Percentiles rank a stretch among this genome's conserved stretches.
Conservation (phyloP, 129 eudicot species). For the Artemisia tridentata region DNA sequence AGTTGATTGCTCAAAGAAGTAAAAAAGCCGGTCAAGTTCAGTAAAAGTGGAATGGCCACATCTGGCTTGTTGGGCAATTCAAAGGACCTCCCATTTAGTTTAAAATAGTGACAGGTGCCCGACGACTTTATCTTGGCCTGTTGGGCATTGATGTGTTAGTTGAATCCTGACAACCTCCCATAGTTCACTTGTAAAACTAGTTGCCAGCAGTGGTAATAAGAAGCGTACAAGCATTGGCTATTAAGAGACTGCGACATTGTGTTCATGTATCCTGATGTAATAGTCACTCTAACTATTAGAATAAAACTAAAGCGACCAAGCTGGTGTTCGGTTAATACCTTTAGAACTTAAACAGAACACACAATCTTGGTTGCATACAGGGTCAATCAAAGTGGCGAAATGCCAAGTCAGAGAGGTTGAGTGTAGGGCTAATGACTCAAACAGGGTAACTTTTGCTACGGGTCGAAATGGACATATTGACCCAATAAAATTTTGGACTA, state of each 20-base stretch:
- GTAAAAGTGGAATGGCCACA: too few species aligned
- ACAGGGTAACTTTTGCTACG: too few species aligned
- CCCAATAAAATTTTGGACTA: too few species aligned
- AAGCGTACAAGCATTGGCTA: not conserved
- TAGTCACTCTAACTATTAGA: too few species aligned
- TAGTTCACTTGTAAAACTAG: not conserved
- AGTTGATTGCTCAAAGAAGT: not conserved
- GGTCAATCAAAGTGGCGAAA: too few species aligned
- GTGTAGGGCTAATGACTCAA: not conserved
- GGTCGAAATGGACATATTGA: too few species aligned
- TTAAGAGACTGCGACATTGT: not conserved
- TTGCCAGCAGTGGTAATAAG: not conserved
- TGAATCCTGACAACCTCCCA: not conserved
- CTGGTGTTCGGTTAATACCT: not conserved
- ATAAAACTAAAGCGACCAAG: too few species aligned
- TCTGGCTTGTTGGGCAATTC: not conserved
- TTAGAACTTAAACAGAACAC: not conserved
- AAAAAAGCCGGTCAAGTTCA: not conserved
- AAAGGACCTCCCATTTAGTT: not conserved
- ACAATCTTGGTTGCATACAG: not conserved
- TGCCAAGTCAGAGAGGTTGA: not conserved
- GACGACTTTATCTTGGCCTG: too few species aligned
- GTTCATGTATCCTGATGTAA: too few species aligned
- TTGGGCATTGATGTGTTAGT: not conserved
- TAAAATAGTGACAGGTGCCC: too few species aligned